These are phyloP conservation scores for Hanseniaspora singularis DNA, from an alignment of 805 yeast species.

Conservation along the genomic window DNA sequence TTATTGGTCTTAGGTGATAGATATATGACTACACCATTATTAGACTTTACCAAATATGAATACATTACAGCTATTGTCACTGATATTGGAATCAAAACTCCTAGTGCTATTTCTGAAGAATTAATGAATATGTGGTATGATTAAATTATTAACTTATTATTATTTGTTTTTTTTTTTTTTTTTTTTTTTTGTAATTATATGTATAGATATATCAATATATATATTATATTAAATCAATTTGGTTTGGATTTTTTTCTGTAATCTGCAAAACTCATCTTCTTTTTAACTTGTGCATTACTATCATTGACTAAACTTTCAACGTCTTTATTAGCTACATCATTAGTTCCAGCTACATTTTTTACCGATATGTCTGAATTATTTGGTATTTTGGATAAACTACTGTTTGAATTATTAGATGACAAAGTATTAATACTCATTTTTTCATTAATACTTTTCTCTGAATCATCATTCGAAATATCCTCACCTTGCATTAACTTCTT, in stretches of 20 bases:
- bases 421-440: no score
- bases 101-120: constrained; percentile 97
- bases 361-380: no score
- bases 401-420: no score
- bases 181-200: background rate
- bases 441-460: no score
- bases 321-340: no score
- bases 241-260: constrained; percentile 27
- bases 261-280: constrained; percentile 31
- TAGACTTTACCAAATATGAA: constrained; percentile 94
- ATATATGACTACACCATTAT: constrained; percentile 38
- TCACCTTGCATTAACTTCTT: background rate
- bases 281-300: constrained; percentile 19
- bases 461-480: no score
- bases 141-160: constrained; percentile 25
- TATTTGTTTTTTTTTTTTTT: background rate
- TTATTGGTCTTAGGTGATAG: constrained; percentile 24
- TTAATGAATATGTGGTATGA: constrained; percentile 97
- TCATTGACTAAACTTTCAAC: constrained; percentile 3
- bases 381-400: no score
- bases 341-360: no score
- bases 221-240: background rate
- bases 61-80: constrained; percentile 91
- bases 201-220: background rate
- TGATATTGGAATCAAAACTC: constrained; percentile 91